Base-by-base conservation (phyloP, 2,329 filamentous ascomycete genomes). In the Chrysoporthe deuterocubensis region DNA sequence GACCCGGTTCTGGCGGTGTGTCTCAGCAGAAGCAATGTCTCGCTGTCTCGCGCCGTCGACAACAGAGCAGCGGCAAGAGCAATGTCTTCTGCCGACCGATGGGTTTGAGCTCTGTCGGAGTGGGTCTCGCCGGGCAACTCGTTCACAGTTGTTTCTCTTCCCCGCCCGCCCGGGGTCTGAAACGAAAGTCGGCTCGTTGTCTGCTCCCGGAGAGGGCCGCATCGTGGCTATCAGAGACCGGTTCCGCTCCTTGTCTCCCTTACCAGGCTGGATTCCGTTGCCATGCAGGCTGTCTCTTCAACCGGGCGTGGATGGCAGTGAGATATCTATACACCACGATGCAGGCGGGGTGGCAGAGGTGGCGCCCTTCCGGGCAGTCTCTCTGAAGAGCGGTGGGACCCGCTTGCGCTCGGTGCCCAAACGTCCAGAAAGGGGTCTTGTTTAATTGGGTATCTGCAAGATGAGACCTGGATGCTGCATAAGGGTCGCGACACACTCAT, bases 401-500 rank as follows among this genome's bases (percentile, higher is more conserved):
- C 69, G 62, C 69, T 61, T 63, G 50, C 69, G 62, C 69, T 61
- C 66, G 50, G 50, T 62, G 67, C 69, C 69, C 67, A 69, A 69
- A 68, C 44, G 16, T 44, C 63, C 67, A 64, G 59, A 68, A 65
- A 56, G 61, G 52, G 58, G 37, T 50, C 60, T 62, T 62, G 37
- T 69, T 50, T 56, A 18, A 69, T 69, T 69, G 68, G 68, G 54
- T 58, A 57, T 63, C 48, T 70, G 68, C 68, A 70, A 64, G 62
- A 48, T 62, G 63, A 52, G 54, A 65, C 65, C 65, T 70, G 68
- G 68, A 69, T 65, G 68, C 68, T 70, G 68, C 68, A 70, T 70
- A 60, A 66, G 66, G 64, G 68, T 65, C 44, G 63, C 68, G 58
- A 68, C 68, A 72, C 72, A 70, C 63, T 64, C 69, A 74, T 74